Evolutionary conservation across 2,329 filamentous ascomycete species (phyloP).

Genomic region (Cordyceps tenuipes): DNA sequence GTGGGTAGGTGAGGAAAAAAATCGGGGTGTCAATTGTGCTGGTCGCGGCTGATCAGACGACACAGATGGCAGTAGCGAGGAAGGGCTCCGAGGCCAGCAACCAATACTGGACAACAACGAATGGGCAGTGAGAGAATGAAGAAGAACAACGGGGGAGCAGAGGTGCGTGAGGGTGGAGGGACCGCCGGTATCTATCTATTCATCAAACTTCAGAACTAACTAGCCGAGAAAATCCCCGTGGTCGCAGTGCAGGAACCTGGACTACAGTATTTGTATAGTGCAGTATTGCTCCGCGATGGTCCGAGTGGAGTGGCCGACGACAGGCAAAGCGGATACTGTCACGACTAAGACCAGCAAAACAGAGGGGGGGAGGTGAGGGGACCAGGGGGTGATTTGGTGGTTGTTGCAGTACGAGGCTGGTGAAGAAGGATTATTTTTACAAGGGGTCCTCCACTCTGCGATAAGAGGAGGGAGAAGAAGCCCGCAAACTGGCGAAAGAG

Average conservation of each 20-base stretch:
- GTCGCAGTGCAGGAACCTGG: neutral
- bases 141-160: neutral
- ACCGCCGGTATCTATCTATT: slow-evolving; percentile 6
- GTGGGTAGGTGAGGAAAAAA: slow-evolving; percentile 3
- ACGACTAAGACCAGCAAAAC: slow-evolving; percentile 4
- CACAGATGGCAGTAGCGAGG: slow-evolving; percentile 6
- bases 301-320: slow-evolving; percentile 9
- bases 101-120: slow-evolving; percentile 1
- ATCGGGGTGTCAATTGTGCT: neutral
- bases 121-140: neutral
- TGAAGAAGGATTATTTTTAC: neutral
- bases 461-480: neutral
- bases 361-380: neutral
- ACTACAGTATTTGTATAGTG: neutral
- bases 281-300: slow-evolving; percentile 12
- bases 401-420: neutral
- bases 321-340: slow-evolving; percentile 12
- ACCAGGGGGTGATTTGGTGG: neutral
- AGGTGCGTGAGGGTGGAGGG: slow-evolving; percentile 2
- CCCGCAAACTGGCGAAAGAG: neutral
- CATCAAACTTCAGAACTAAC: slow-evolving; percentile 3
- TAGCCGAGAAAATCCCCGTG: neutral
- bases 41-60: neutral
- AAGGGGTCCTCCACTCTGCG: neutral
- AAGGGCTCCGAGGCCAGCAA: slow-evolving; percentile 2